phyloP scores from a whole-genome alignment of 768 basidiomycete genomes.

The Ramaria sp. region DNA sequence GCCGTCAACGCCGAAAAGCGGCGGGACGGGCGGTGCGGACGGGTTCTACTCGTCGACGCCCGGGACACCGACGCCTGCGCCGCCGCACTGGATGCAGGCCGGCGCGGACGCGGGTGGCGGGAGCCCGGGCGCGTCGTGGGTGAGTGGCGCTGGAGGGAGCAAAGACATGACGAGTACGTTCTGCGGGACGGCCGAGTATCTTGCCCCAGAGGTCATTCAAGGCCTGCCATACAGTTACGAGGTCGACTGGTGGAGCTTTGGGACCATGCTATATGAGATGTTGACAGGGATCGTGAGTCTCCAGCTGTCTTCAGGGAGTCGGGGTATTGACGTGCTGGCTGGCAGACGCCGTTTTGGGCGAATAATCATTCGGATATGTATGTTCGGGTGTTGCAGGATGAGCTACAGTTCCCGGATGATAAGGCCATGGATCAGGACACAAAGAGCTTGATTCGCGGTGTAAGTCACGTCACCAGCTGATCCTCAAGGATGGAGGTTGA shows the following conservation, averaged over 20 bases:
- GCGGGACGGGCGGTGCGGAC: slow-evolving; percentile 29
- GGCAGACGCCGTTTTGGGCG: slow-evolving; percentile 84
- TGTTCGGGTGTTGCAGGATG: slow-evolving; percentile 82
- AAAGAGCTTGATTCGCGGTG: slow-evolving; percentile 89
- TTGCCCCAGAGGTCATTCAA: slow-evolving; percentile 94
- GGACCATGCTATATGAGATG: slow-evolving; percentile 98
- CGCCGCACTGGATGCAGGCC: slow-evolving; percentile 73
- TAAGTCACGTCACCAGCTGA: slow-evolving; percentile 29
- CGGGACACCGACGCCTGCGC: slow-evolving; percentile 19
- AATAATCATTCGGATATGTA: slow-evolving; percentile 95
- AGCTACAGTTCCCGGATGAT: slow-evolving; percentile 83
- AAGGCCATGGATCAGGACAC: slow-evolving; percentile 91
- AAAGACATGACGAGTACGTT: slow-evolving; percentile 76
- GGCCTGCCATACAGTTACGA: slow-evolving; percentile 85
- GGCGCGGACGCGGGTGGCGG: slow-evolving; percentile 33
- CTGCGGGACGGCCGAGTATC: slow-evolving; percentile 93
- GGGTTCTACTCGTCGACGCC: slow-evolving; percentile 45
- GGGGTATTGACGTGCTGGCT: background rate
- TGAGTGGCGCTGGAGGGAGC: slow-evolving; percentile 35
- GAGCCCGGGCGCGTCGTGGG: slow-evolving; percentile 48
- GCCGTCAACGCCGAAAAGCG: slow-evolving; percentile 40
- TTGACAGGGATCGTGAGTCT: slow-evolving; percentile 82
- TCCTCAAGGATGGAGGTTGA: background rate
- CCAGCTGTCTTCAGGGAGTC: background rate
- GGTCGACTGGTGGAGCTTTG: slow-evolving; percentile 97